Conservation (phyloP, 1,139 yeast genomes). For the Kazachstania sp. region DNA sequence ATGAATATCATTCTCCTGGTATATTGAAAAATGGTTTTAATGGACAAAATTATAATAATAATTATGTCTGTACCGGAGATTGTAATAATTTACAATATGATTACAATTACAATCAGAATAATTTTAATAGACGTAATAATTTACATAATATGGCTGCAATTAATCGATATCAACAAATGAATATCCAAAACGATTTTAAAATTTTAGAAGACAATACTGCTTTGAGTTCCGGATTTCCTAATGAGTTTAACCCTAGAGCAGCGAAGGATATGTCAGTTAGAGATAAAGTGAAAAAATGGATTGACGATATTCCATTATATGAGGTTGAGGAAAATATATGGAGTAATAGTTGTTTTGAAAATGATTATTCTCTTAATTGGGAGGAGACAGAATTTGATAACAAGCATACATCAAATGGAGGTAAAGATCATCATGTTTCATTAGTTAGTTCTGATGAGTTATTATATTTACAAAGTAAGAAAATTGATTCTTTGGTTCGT, state of each 20-base stretch:
- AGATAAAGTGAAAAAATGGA: constrained; percentile 60
- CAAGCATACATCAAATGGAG: constrained; percentile 2
- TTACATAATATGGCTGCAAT: neutral
- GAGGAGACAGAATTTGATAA: constrained; percentile 28
- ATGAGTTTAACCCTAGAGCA: constrained; percentile 47
- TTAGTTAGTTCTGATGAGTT: constrained; percentile 23
- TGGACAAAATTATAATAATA: neutral
- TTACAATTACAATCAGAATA: neutral
- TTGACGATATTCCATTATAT: constrained; percentile 43
- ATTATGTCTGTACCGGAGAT: neutral
- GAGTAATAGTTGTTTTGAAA: constrained; percentile 18
- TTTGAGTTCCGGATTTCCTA: constrained; percentile 28
- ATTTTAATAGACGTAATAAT: neutral
- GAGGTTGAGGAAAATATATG: constrained; percentile 13
- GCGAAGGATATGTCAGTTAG: constrained; percentile 50
- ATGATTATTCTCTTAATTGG: constrained; percentile 23
- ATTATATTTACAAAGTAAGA: constrained; percentile 24
- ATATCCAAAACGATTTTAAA: neutral
- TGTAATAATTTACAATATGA: neutral
- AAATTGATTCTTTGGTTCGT: constrained; percentile 26
- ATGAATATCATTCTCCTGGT: neutral
- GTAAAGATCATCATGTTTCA: constrained; percentile 7
- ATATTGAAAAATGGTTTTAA: neutral
- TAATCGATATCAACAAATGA: neutral
- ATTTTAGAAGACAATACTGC: neutral